These are phyloP conservation scores for Fusarium sp. DNA, from an alignment of 2,329 filamentous ascomycete genomes.

Conservation along the genomic window DNA sequence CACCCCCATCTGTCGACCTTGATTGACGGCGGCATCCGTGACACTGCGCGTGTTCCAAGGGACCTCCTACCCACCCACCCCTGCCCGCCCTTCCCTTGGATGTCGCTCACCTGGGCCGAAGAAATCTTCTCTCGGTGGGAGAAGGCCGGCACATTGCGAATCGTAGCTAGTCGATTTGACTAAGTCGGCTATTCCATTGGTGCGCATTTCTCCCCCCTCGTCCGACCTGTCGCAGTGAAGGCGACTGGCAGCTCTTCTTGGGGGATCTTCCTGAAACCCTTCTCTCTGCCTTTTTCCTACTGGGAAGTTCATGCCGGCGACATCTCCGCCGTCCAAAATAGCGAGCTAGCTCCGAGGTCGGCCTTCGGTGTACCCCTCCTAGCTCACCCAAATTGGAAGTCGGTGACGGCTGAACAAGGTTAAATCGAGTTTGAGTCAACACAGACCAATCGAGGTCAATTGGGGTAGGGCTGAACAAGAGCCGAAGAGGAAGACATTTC, in stretches of 20 bases:
- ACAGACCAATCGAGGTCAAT: constrained; percentile 24
- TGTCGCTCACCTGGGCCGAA: constrained; percentile 24
- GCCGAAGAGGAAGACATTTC: constrained; percentile 33
- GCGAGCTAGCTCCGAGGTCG: constrained; percentile 42
- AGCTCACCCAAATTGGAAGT: constrained; percentile 15
- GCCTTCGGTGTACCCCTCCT: constrained; percentile 41
- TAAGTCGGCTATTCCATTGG: constrained; percentile 42
- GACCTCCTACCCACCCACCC: constrained; percentile 25
- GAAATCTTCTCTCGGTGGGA: constrained; percentile 25
- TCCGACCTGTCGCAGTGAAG: constrained; percentile 27
- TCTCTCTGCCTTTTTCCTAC: constrained; percentile 9
- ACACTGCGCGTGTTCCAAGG: background rate
- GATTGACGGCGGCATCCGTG: constrained; percentile 19
- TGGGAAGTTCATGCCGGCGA: constrained; percentile 25
- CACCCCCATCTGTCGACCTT: constrained; percentile 19
- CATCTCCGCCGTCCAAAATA: constrained; percentile 18
- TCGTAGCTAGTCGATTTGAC: constrained; percentile 32
- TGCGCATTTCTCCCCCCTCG: constrained; percentile 41
- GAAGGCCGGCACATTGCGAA: constrained; percentile 35
- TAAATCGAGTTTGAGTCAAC: constrained; percentile 7
- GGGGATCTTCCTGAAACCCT: background rate
- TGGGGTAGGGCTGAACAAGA: constrained; percentile 40
- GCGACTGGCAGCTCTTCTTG: constrained; percentile 18
- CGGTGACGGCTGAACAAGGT: constrained; percentile 26
- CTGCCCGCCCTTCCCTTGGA: constrained; percentile 4